These are phyloP conservation scores for Candida neerlandica DNA, from an alignment of 1,139 yeast genomes.

Conservation along the genomic window DNA sequence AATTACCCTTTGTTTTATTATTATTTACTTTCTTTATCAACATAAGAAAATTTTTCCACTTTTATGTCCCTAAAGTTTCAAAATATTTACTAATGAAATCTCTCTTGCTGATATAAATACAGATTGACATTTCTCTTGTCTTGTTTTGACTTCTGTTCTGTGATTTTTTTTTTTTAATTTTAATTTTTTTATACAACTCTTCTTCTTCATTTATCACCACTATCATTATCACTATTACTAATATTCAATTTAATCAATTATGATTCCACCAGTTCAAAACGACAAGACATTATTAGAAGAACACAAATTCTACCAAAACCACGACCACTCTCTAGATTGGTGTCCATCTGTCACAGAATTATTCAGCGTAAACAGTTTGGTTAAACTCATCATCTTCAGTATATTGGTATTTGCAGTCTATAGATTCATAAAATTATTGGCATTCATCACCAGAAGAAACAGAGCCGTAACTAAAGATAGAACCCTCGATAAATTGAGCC, in stretches of 20 bases:
- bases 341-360: neutral
- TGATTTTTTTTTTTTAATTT: too few relatives aligned
- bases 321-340: neutral
- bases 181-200: neutral
- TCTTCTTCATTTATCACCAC: neutral
- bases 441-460: neutral
- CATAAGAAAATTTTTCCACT: too few relatives aligned
- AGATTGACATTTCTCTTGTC: too few relatives aligned
- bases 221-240: neutral
- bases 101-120: too few relatives aligned
- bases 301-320: slow-evolving; percentile 30
- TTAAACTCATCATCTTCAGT: neutral
- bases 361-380: neutral
- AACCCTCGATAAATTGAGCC: slow-evolving; percentile 1
- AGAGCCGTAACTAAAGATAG: neutral
- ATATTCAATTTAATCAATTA: slow-evolving; percentile 1
- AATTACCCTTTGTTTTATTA: too few relatives aligned
- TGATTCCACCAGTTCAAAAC: slow-evolving; percentile 23
- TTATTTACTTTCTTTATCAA: too few relatives aligned
- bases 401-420: neutral
- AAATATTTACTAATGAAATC: too few relatives aligned
- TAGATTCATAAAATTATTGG: neutral
- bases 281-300: slow-evolving; percentile 29
- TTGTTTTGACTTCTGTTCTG: too few relatives aligned
- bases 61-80: too few relatives aligned